A percentile compares a stretch with the other conserved stretches of the same genome.
These are phyloP conservation scores for Cinnamomum micranthum DNA, from an alignment of 164 flowering plant species.

Conservation along the genomic window DNA sequence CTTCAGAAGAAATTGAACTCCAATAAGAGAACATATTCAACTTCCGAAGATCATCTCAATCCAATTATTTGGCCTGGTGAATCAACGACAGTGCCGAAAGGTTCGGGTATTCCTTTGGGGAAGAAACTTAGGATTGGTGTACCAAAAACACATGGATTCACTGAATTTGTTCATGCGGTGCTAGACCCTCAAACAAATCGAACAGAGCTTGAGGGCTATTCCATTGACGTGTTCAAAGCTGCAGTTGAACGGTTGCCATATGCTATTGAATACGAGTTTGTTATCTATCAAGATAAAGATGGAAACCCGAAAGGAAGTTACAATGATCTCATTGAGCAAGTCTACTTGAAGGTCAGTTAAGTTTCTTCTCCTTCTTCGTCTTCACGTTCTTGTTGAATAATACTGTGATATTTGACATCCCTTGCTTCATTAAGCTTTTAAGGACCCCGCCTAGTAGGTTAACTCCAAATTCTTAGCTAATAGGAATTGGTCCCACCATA, in stretches of 20 bases:
- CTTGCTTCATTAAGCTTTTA: background rate
- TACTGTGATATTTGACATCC: background rate
- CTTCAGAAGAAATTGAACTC: conserved; percentile 5
- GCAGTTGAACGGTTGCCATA: conserved; percentile 33
- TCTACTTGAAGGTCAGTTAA: conserved; percentile 20
- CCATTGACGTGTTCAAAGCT: conserved; percentile 35
- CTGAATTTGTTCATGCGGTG: conserved; percentile 25
- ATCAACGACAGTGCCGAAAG: conserved; percentile 14
- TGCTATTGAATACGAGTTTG: conserved; percentile 31
- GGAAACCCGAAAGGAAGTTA: conserved; percentile 16
- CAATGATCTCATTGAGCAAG: conserved; percentile 27
- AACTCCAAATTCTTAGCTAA: background rate
- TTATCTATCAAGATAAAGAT: conserved; percentile 15
- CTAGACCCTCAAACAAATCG: conserved; percentile 9
- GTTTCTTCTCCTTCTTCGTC: background rate
- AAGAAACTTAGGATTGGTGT: conserved; percentile 31
- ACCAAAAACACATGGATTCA: conserved; percentile 24
- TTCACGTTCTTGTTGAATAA: background rate
- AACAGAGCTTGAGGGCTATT: conserved; percentile 22
- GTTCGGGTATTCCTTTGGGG: conserved; percentile 26
- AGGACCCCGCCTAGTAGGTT: background rate
- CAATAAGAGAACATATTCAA: background rate
- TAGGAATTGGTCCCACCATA: too few species aligned
- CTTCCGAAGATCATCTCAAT: conserved; percentile 8
- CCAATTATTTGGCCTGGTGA: conserved; percentile 40